Evolutionary conservation across 306 rosid species (phyloP), one percentile per base, ranked within the genome.

Genomic region (Sophora flavescens): DNA sequence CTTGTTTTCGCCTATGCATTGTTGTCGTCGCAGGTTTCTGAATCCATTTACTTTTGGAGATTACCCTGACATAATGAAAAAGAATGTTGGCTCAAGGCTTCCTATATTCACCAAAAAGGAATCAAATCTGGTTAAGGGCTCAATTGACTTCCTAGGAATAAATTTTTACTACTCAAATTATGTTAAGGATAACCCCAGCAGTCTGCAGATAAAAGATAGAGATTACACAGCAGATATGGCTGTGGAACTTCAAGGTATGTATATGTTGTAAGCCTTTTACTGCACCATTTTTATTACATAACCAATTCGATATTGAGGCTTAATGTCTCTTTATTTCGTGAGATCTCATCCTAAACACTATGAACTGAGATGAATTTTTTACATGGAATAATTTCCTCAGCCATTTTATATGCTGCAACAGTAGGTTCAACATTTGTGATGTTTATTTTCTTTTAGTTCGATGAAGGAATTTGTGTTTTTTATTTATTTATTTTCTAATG

Each of bases 31-130:
- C 30, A 88, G 93, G 93, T n/a, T 87, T 71, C n/a, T 91, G 6
- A 77, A 81, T 67, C 92, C 96, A 60, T 74, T 91, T 17, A 76
- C 72, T 60, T 86, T 66, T 64, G 92, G 93, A 70, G 90, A 87
- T n/a, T 87, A 87, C 72, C 93, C 89, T 6, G 66, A 38, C 10
- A 47, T 12, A 7, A 79, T 91, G 88, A 87, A 73, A 78, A 68
- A 77, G 74, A 85, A 33, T 39, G 89, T 18, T n/a, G 93, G 89
- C 36, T 84, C 86, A 4, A 91, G 87, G 87, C 42, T 91, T 51
- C 96, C 91, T 0, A 2, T 50, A 30, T 84, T 91, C 78, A 78
- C 89, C 2, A 30, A 42, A 3, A 15, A 8, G 32, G 90, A 87
- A 56, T 82, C 90, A 12, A 38, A 32, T 76, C 28, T 79, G 42